A percentile compares a stretch with the other conserved stretches of the same genome.
Evolutionary conservation across 139 green algal genomes (phyloP).

Genomic region (Chlamydomonas schloesseri): DNA sequence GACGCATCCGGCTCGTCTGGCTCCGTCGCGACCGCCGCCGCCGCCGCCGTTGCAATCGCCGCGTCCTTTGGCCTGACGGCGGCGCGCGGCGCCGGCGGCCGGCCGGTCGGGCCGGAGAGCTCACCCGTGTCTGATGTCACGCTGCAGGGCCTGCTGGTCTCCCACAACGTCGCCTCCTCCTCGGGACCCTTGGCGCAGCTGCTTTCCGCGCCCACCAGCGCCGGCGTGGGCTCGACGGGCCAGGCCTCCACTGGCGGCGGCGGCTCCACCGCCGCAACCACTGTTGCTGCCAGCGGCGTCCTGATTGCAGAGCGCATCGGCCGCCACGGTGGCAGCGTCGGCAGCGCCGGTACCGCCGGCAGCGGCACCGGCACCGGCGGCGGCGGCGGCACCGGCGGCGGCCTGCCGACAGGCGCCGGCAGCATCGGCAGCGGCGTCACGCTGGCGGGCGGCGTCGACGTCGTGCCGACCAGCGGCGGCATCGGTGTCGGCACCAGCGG

Average conservation of each 20-base stretch:
- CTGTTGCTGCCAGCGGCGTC: neutral
- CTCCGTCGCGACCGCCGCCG: neutral
- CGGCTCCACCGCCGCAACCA: neutral
- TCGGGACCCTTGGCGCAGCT: neutral
- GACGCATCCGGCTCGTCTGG: neutral
- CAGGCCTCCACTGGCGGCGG: neutral
- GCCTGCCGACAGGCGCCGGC: no score
- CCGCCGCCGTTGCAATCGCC: neutral
- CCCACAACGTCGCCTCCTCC: neutral
- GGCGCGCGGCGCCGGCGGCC: no score
- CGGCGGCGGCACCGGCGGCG: no score
- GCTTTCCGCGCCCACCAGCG: neutral
- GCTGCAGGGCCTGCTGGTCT: conserved; percentile 5
- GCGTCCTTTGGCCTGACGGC: neutral
- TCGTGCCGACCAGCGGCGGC: neutral
- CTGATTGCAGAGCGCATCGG: neutral
- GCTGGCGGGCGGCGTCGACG: neutral
- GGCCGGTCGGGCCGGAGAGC: neutral
- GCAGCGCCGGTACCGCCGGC: neutral
- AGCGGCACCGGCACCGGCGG: neutral
- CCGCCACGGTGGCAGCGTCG: neutral
- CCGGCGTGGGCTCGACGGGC: neutral
- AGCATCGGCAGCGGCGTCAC: no score
- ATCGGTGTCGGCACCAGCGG: neutral
- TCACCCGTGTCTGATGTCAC: neutral